Evolutionary conservation across 371 early-diverging fungal genomes (phyloP), one percentile per base, ranked within the genome.

Genomic region (Circinella minor): DNA sequence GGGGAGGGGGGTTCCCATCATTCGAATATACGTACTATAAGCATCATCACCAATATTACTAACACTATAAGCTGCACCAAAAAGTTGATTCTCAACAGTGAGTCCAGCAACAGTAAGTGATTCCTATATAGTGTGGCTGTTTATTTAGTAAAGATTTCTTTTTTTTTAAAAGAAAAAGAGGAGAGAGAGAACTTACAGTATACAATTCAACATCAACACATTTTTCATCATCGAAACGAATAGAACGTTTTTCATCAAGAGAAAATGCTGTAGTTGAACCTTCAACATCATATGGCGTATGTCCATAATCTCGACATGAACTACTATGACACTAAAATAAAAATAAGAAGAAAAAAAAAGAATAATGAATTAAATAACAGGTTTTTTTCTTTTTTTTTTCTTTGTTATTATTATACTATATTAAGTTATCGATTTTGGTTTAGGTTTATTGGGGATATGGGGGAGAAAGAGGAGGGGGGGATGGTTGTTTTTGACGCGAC

Each of bases 1-100:
- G n/a, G n/a, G n/a, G n/a, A n/a, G n/a, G n/a, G n/a, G n/a, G n/a
- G n/a, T n/a, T n/a, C n/a, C n/a, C n/a, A n/a, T n/a, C n/a, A n/a
- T n/a, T n/a, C n/a, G n/a, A n/a, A n/a, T n/a, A n/a, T n/a, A n/a
- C 82, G 55, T 79, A 81, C 81, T 68, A 63, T 81, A 79, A n/a
- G 73, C 63, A 51, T 75, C 65, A n/a, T 76, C 78, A 39, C 76
- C 78, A 61, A 80, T 79, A 36, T 76, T 74, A 27, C 74, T 71
- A 9, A 83, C 81, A 38, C 78, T 77, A 68, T 81, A 81, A 11
- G 83, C 83, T 48, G 79, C 66, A 48, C 81, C 83, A 68, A 83
- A 69, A 8, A 79, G 59, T 61, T 79, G 83, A 63, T 81, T 77
- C 11, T 75, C 36, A 14, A 81, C 77, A 43, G 68, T 55, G n/a